phyloP scores from a whole-genome alignment of 2,329 filamentous ascomycete genomes.

The Aspergillus sp. region DNA sequence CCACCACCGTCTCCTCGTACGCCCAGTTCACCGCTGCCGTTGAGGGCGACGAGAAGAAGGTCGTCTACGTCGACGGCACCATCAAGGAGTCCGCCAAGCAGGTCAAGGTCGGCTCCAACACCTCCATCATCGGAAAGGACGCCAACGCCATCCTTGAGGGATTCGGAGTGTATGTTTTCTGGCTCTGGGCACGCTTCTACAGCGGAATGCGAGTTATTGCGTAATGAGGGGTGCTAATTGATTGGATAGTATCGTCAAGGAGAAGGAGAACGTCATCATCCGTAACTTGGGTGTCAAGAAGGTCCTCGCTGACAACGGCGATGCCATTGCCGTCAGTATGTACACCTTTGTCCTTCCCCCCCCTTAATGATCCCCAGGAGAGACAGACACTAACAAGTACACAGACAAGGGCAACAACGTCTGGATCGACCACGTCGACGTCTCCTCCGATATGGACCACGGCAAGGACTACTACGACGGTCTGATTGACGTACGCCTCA shows the following conservation, averaged over 20 bases:
- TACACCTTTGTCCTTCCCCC: constrained; percentile 3
- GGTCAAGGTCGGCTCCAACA: constrained; percentile 51
- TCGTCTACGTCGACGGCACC: constrained; percentile 49
- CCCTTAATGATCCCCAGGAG: no score
- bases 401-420: constrained; percentile 47
- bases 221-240: neutral
- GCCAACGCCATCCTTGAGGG: constrained; percentile 55
- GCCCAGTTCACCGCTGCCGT: constrained; percentile 53
- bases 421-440: constrained; percentile 68
- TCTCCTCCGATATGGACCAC: constrained; percentile 58
- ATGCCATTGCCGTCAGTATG: constrained; percentile 59
- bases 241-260: constrained; percentile 55
- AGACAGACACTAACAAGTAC: neutral
- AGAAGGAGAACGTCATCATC: constrained; percentile 60
- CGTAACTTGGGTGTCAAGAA: constrained; percentile 62
- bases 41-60: constrained; percentile 44
- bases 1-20: constrained; percentile 55
- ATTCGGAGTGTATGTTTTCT: constrained; percentile 30
- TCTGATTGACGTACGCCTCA: constrained; percentile 52
- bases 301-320: constrained; percentile 57
- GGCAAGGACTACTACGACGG: constrained; percentile 72
- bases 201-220: neutral
- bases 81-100: constrained; percentile 46
- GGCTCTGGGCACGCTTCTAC: neutral
- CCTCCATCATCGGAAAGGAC: constrained; percentile 53